Conservation (phyloP, 2,329 filamentous ascomycete species). For the Penicillium sp. region DNA sequence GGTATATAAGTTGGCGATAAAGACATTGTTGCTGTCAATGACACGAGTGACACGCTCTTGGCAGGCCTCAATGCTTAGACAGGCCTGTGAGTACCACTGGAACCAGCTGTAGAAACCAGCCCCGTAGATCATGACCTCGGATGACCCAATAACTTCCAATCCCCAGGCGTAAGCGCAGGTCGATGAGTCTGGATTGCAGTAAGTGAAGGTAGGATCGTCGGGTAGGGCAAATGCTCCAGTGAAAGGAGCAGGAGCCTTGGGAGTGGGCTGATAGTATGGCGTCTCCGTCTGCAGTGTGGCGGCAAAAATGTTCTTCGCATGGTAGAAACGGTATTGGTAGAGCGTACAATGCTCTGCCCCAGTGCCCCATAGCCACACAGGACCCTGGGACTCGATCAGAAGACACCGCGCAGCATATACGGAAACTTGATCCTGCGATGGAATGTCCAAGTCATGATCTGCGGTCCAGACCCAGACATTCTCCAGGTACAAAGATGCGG, state of each 20-base stretch:
- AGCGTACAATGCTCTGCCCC: constrained; percentile 50
- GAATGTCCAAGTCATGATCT: constrained; percentile 3
- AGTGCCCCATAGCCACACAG: constrained; percentile 51
- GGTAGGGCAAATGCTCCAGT: neutral
- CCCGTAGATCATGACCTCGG: no score
- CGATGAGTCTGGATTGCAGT: no score
- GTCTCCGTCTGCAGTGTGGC: constrained; percentile 47
- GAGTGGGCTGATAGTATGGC: constrained; percentile 35
- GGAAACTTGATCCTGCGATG: neutral
- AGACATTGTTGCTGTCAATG: no score
- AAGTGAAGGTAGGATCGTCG: no score
- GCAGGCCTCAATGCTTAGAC: no score
- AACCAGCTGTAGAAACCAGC: no score
- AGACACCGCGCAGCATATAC: constrained; percentile 42
- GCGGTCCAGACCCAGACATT: constrained; percentile 6
- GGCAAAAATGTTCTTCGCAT: constrained; percentile 47
- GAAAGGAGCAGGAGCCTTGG: neutral
- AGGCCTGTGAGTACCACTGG: no score
- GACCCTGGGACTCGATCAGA: constrained; percentile 43
- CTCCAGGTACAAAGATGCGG: constrained; percentile 4
- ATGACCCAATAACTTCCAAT: no score
- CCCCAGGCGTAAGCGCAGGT: no score
- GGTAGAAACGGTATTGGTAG: constrained; percentile 50
- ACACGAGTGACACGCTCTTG: no score
- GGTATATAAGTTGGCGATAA: no score